phyloP scores from a whole-genome alignment of 352 stramenopile species.

The Globisporangium polare region DNA sequence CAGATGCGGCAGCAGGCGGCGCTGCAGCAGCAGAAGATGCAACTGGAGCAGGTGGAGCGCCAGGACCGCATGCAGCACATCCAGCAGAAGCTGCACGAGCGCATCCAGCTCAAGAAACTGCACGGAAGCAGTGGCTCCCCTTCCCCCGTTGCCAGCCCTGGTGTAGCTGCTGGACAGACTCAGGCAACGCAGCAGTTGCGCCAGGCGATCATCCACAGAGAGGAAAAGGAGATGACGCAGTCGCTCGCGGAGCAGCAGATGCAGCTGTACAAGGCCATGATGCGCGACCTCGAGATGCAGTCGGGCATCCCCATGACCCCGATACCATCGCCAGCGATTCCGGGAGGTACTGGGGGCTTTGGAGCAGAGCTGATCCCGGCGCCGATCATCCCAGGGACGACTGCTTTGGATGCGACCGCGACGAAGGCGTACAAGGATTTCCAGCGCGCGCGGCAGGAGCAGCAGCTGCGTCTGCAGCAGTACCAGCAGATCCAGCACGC shows the following conservation, averaged over 20 bases:
- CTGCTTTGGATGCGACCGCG: neutral
- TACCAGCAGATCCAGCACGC: slow-evolving; percentile 23
- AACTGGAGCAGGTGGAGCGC: slow-evolving; percentile 11
- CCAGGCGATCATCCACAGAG: slow-evolving; percentile 8
- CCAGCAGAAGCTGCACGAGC: slow-evolving; percentile 34
- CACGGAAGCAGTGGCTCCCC: neutral
- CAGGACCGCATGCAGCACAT: slow-evolving; percentile 38
- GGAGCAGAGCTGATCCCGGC: slow-evolving; percentile 2
- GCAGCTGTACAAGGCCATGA: slow-evolving; percentile 31
- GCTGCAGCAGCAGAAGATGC: slow-evolving; percentile 13
- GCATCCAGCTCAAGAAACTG: slow-evolving; percentile 25
- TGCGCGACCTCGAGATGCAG: slow-evolving; percentile 46
- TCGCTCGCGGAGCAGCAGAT: slow-evolving; percentile 18
- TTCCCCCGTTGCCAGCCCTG: neutral
- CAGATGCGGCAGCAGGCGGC: slow-evolving; percentile 14
- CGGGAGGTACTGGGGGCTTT: slow-evolving; percentile 20
- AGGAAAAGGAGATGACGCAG: slow-evolving; percentile 16
- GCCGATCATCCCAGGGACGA: neutral
- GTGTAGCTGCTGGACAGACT: neutral
- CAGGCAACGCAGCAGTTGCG: slow-evolving; percentile 5
- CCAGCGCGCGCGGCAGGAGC: slow-evolving; percentile 40
- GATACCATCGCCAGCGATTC: slow-evolving; percentile 7
- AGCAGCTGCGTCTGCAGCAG: slow-evolving; percentile 53
- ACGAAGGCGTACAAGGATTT: slow-evolving; percentile 28
- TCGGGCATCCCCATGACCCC: slow-evolving; percentile 9